phyloP scores from a whole-genome alignment of 179 eudicot genomes.

The Actinidia chinensis region DNA sequence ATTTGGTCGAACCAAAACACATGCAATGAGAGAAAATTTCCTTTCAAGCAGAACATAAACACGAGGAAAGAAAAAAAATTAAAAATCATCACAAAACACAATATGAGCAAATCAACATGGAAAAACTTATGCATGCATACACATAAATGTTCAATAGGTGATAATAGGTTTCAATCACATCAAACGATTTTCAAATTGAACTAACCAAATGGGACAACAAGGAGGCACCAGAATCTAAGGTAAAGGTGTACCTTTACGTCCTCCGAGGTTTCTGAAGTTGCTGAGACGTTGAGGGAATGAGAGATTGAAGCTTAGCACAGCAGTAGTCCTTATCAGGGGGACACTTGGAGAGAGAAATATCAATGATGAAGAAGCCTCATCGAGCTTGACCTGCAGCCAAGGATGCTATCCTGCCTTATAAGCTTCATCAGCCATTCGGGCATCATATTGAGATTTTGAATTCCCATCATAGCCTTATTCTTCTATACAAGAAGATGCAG shows the following conservation, averaged over 20 bases:
- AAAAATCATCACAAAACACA: not conserved
- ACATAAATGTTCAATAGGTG: not conserved
- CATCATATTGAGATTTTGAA: slow-evolving; percentile 41
- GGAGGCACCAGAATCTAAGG: not conserved
- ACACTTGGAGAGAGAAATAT: slow-evolving; percentile 63
- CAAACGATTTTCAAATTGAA: not conserved
- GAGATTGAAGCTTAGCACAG: slow-evolving; percentile 76
- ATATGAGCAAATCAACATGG: not conserved
- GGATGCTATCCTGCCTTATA: slow-evolving; percentile 61
- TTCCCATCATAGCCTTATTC: slow-evolving; percentile 26
- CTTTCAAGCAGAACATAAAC: not conserved
- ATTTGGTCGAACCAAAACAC: not conserved
- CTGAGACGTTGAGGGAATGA: slow-evolving; percentile 51
- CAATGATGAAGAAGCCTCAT: slow-evolving; percentile 64
- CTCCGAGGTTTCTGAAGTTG: slow-evolving; percentile 44
- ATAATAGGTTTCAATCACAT: not conserved
- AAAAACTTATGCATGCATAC: not conserved
- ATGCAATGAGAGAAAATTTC: not conserved
- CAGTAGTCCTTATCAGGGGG: slow-evolving; percentile 70
- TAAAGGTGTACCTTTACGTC: slow-evolving; percentile 30
- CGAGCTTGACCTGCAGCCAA: slow-evolving; percentile 71
- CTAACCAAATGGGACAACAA: not conserved
- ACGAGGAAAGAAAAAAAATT: no score
- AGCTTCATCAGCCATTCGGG: slow-evolving; percentile 64
- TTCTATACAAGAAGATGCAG: slow-evolving; percentile 32